Conservation (phyloP, 306 rosid genomes). For the Prunus davidiana region DNA sequence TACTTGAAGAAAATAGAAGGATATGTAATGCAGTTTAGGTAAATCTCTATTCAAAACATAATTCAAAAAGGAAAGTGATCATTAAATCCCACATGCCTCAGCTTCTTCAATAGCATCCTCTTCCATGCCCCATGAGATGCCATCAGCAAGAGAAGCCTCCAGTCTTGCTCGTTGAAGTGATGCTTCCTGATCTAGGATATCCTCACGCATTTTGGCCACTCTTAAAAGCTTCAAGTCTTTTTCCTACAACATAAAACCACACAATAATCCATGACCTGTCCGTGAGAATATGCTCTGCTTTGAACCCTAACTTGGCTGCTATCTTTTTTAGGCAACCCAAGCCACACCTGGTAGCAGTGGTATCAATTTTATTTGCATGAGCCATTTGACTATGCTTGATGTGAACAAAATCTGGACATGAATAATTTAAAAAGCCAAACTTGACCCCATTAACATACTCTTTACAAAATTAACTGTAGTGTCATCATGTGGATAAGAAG, state of each 20-base stretch:
- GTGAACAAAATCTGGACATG: background rate
- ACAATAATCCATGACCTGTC: background rate
- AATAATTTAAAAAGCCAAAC: background rate
- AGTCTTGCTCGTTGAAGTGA: conserved; percentile 81
- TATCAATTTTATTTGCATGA: background rate
- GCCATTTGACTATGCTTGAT: background rate
- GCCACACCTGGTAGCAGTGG: background rate
- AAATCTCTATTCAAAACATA: conserved; percentile 7
- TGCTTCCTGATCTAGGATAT: conserved; percentile 74
- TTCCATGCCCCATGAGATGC: conserved; percentile 96
- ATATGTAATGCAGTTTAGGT: conserved; percentile 14
- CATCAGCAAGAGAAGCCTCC: conserved; percentile 80
- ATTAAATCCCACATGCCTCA: conserved; percentile 55
- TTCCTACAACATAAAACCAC: conserved; percentile 48
- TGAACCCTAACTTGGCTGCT: background rate
- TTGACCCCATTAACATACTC: background rate
- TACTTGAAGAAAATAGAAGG: background rate
- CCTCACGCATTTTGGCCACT: conserved; percentile 62
- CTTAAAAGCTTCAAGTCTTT: conserved; percentile 46
- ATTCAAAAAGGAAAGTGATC: conserved; percentile 2
- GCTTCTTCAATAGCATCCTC: conserved; percentile 96
- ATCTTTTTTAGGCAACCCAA: background rate
- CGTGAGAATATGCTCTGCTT: background rate
- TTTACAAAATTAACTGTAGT: background rate
- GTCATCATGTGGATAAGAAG: background rate